Evolutionary conservation across 345 rosid species (phyloP).

Genomic region (Erucastrum elatum): DNA sequence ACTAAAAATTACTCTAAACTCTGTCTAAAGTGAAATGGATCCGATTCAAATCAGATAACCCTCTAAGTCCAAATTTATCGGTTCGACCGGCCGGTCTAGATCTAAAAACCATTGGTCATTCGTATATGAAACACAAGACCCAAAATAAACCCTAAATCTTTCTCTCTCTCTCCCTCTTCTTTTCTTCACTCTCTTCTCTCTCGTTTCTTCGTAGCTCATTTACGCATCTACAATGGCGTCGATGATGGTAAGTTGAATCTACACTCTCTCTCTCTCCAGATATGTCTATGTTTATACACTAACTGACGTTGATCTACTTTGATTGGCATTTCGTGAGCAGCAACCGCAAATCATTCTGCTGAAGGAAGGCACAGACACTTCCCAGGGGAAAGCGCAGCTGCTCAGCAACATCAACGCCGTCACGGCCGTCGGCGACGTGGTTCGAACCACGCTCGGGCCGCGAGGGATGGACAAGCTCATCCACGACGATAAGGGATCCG

Average conservation of each 20-base stretch:
- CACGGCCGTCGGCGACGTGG: constrained; percentile 84
- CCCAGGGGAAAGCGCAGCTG: constrained; percentile 95
- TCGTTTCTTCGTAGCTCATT: constrained; percentile 13
- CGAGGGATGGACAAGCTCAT: constrained; percentile 99
- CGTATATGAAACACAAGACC: constrained; percentile 19
- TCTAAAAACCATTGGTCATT: constrained; percentile 18
- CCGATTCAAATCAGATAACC: neutral
- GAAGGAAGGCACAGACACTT: constrained; percentile 98
- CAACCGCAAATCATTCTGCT: constrained; percentile 98
- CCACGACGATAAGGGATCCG: constrained; percentile 89
- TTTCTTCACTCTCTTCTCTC: constrained; percentile 1
- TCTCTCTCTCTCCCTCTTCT: constrained; percentile 7
- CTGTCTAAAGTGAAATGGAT: too few relatives aligned
- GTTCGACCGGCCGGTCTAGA: constrained; percentile 31
- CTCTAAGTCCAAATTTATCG: neutral
- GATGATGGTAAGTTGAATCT: constrained; percentile 45
- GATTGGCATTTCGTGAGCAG: constrained; percentile 53
- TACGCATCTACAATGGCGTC: constrained; percentile 45
- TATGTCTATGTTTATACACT: too few relatives aligned
- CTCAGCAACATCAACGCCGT: constrained; percentile 97
- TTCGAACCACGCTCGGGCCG: constrained; percentile 93
- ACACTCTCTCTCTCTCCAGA: too few relatives aligned
- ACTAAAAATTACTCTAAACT: too few relatives aligned
- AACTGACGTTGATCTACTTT: neutral
- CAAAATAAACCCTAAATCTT: constrained; percentile 41